Evolutionary conservation across 2,329 filamentous ascomycete species (phyloP).

Genomic region (Polychaeton citri): DNA sequence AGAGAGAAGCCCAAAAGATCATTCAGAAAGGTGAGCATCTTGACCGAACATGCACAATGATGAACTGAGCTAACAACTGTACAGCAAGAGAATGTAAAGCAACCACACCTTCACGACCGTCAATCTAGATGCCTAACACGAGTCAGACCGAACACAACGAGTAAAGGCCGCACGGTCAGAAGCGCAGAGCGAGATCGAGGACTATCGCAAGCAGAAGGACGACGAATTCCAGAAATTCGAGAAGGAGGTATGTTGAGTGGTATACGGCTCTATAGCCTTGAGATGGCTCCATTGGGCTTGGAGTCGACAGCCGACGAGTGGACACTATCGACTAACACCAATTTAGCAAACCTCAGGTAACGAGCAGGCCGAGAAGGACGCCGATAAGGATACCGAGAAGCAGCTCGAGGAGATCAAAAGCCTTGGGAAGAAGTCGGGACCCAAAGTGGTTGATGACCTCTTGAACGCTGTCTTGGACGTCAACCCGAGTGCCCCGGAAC

Average conservation of each 20-base stretch:
- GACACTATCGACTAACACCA: not conserved
- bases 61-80: slow-evolving; percentile 2
- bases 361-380: slow-evolving; percentile 56
- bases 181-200: slow-evolving; percentile 94
- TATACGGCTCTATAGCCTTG: no score
- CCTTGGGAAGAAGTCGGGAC: slow-evolving; percentile 66
- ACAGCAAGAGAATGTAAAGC: slow-evolving; percentile 73
- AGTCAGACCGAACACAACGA: slow-evolving; percentile 77
- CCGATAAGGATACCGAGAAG: slow-evolving; percentile 64
- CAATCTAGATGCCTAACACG: not conserved
- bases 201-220: slow-evolving; percentile 81
- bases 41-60: not conserved
- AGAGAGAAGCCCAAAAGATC: slow-evolving; percentile 97
- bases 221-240: slow-evolving; percentile 92
- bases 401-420: slow-evolving; percentile 73
- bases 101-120: not conserved
- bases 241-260: slow-evolving; percentile 55
- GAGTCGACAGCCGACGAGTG: not conserved
- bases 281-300: not conserved
- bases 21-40: slow-evolving; percentile 73
- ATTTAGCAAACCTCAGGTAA: slow-evolving; percentile 81
- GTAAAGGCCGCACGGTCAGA: slow-evolving; percentile 94
- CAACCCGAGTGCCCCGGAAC: slow-evolving; percentile 53
- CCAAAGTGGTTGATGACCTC: slow-evolving; percentile 69
- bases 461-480: slow-evolving; percentile 76